phyloP scores from a whole-genome alignment of 1,284 basidiomycete species.

The Chalciporus sp. region DNA sequence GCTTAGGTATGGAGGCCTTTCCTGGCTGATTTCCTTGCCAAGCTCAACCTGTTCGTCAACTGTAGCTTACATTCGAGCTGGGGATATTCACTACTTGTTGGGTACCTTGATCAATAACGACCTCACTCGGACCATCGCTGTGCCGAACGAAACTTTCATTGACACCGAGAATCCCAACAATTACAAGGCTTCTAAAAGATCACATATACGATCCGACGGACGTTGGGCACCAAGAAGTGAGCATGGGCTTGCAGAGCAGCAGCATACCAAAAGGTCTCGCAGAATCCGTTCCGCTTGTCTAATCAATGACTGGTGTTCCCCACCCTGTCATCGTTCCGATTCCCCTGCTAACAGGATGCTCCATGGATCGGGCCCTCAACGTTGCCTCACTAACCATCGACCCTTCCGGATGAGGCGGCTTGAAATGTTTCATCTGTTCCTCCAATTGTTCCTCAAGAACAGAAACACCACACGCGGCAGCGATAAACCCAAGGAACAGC shows the following conservation, averaged over 20 bases:
- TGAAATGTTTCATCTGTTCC: conserved; percentile 55
- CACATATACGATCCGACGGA: neutral
- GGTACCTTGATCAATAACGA: neutral
- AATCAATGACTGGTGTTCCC: conserved; percentile 24
- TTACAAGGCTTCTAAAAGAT: neutral
- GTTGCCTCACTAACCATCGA: conserved; percentile 51
- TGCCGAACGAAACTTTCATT: neutral
- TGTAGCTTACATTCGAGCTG: neutral
- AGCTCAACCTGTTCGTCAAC: neutral
- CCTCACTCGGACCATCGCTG: neutral
- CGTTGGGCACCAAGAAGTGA: neutral
- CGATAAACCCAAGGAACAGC: conserved; percentile 94
- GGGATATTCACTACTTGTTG: neutral
- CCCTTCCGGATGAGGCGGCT: conserved; percentile 52
- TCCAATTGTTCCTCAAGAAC: conserved; percentile 80
- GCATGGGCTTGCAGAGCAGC: neutral
- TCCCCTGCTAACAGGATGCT: conserved; percentile 29
- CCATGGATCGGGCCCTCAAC: conserved; percentile 38
- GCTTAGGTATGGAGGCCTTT: neutral
- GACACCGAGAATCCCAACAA: neutral
- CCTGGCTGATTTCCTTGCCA: neutral
- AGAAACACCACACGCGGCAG: conserved; percentile 66
- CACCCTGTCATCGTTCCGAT: conserved; percentile 25
- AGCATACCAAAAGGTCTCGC: neutral
- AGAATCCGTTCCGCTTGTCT: conserved; percentile 1